These are phyloP conservation scores for Ophiocordyceps robertsii DNA, from an alignment of 2,329 filamentous ascomycete genomes.

Conservation along the genomic window DNA sequence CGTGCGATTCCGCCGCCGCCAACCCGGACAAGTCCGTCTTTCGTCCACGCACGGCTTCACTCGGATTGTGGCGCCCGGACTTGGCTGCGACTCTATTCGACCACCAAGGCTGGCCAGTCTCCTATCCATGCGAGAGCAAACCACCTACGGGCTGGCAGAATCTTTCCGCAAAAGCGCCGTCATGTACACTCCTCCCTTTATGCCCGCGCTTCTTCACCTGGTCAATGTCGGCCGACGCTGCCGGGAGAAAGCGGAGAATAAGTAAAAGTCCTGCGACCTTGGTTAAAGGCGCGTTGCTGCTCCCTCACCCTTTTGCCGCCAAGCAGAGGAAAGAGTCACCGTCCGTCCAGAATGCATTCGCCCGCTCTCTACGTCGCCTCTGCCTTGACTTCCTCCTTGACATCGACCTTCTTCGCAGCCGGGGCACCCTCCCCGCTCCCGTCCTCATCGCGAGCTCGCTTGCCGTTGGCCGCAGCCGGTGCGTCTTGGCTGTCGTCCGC, in stretches of 20 bases:
- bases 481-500: constrained; percentile 20
- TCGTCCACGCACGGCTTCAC: too few relatives aligned
- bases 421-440: constrained; percentile 25
- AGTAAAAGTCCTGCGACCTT: not conserved
- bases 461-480: constrained; percentile 24
- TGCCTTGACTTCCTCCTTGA: constrained; percentile 24
- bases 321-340: not conserved
- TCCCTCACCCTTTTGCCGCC: not conserved
- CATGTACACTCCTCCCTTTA: too few relatives aligned
- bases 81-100: too few relatives aligned
- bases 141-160: too few relatives aligned
- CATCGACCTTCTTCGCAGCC: constrained; percentile 49
- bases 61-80: too few relatives aligned
- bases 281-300: not conserved
- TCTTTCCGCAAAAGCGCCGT: too few relatives aligned
- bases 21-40: too few relatives aligned
- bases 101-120: too few relatives aligned
- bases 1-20: too few relatives aligned
- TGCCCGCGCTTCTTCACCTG: constrained; percentile 9
- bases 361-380: constrained; percentile 1
- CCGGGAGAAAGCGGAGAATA: not conserved
- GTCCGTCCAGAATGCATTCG: not conserved
- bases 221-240: not conserved
- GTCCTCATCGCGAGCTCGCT: constrained; percentile 43
- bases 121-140: too few relatives aligned